Base-by-base conservation (phyloP, 768 basidiomycete species). In the Phanerodontia chrysosporium region DNA sequence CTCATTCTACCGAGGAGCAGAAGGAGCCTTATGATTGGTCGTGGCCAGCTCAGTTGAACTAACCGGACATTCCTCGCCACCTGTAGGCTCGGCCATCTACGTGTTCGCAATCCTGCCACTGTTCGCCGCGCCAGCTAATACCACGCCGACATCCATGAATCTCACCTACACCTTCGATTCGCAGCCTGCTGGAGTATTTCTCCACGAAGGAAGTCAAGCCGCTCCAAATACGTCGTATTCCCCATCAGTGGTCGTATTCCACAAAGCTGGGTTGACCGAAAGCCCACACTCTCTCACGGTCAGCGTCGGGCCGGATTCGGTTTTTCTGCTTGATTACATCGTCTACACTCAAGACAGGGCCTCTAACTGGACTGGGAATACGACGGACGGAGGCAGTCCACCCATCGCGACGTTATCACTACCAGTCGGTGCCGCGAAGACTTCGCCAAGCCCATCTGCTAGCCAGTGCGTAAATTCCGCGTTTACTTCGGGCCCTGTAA, bases 291-390 rank as follows among this genome's bases (percentile, higher is more conserved):
- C 72, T 49, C 66, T 85, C 18, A 65, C 69, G n/a, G 68, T 83
- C 35, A 72, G 72, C 51, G 68, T 84, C 58, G 77, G 72, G 14
- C 71, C 72, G 25, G 74, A 75, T 53, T 81, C 80, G 13, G 73
- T 75, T 5, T 79, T 84, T 59, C 60, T 81, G 2, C 77, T 84
- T 51, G 80, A 83, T 66, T 78, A 77, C 60, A 67, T 81, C 28
- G 63, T 80, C 7, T 79, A 79, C 58, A 79, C 69, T 24, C 59
- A 66, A 25, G 64, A 57, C 7, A 62, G 67, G 53, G 57, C 45
- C 24, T 39, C 57, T 28, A 45, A 53, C 32, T 35, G 32, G 32
- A 14, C 30, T 14, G 51, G 30, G 27, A 56, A 46, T 49, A 58
- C 29, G 36, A 55, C 49, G 44, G 74, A 16, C 62, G 60, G 39